These are phyloP conservation scores for Penstemon eatonii DNA, from an alignment of 257 asterid genomes.

Conservation along the genomic window DNA sequence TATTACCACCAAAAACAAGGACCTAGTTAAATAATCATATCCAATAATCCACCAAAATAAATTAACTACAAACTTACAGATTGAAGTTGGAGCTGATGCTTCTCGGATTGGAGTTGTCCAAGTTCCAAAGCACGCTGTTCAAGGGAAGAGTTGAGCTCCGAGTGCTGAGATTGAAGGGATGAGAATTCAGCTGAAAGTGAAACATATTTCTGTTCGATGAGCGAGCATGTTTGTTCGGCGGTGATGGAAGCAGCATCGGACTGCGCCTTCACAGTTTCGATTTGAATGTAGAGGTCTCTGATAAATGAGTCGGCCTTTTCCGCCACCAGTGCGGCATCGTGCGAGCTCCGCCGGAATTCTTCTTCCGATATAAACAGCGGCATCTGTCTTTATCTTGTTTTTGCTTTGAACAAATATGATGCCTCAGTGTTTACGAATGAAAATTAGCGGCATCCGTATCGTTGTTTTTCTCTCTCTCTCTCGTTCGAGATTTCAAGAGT, in stretches of 20 bases:
- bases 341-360: conserved; percentile 61
- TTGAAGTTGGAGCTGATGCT: conserved; percentile 54
- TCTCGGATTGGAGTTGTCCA: conserved; percentile 51
- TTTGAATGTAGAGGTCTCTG: conserved; percentile 54
- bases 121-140: conserved; percentile 57
- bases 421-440: conserved; percentile 12
- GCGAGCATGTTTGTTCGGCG: conserved; percentile 82
- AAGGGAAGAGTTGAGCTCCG: conserved; percentile 47
- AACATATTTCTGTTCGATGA: conserved; percentile 78
- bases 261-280: conserved; percentile 81
- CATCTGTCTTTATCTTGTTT: conserved; percentile 31
- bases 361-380: conserved; percentile 83
- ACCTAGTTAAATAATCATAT: conserved; percentile 8
- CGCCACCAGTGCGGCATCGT: conserved; percentile 57
- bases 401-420: not conserved
- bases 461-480: not conserved
- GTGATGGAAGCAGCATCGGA: conserved; percentile 86
- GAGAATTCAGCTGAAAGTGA: conserved; percentile 63
- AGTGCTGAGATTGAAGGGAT: conserved; percentile 50
- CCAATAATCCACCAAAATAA: conserved; percentile 8
- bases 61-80: conserved; percentile 46
- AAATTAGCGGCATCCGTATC: conserved; percentile 29
- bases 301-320: conserved; percentile 87
- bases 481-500: not conserved
- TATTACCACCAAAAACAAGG: conserved; percentile 8